Evolutionary conservation across 805 yeast species (phyloP).

Genomic region (Wickerhamomyces alni): DNA sequence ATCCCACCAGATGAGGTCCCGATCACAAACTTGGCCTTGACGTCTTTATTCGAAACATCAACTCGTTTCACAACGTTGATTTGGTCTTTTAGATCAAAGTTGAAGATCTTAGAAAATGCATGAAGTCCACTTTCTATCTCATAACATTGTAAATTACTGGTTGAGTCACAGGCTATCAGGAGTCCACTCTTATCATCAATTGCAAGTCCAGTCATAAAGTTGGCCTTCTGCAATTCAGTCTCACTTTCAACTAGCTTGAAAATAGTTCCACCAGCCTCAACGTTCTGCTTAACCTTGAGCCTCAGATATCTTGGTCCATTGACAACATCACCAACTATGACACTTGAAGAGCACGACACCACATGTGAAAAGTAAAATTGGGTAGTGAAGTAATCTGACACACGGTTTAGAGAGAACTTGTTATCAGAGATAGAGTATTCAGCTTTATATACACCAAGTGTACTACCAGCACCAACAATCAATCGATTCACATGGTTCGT

Average conservation of each 20-base stretch:
- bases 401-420: constrained; percentile 22
- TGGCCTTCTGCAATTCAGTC: constrained; percentile 2
- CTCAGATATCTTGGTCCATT: constrained; percentile 7
- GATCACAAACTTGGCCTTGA: not conserved
- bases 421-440: constrained; percentile 30
- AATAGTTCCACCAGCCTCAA: constrained; percentile 8
- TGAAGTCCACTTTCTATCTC: not conserved
- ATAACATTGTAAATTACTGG: not conserved
- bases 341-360: constrained; percentile 15
- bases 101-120: constrained; percentile 3
- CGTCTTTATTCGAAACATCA: not conserved
- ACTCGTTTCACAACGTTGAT: constrained; percentile 18
- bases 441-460: constrained; percentile 24
- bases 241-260: constrained; percentile 10
- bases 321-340: constrained; percentile 17
- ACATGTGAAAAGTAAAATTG: constrained; percentile 10
- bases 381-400: constrained; percentile 18
- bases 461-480: constrained; percentile 28
- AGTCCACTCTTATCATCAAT: not conserved
- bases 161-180: not conserved
- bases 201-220: constrained; percentile 15
- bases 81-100: constrained; percentile 19
- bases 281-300: constrained; percentile 8
- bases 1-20: not conserved
- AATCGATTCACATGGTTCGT: constrained; percentile 23